Conservation (phyloP, 1,284 basidiomycete genomes). For the Ceratobasidium theobromae region DNA sequence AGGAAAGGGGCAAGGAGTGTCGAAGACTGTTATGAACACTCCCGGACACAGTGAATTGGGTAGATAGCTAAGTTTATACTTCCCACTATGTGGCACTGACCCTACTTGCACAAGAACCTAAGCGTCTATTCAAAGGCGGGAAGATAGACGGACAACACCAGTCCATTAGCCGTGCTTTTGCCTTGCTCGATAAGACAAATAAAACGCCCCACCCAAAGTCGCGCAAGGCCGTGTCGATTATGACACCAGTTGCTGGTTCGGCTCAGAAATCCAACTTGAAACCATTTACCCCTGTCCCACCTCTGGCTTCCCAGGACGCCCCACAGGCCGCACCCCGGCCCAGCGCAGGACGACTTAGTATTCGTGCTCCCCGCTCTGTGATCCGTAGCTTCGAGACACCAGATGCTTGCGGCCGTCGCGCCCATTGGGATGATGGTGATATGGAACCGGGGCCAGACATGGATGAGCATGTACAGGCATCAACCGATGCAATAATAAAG, state of each 20-base stretch:
- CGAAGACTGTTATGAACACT: background rate
- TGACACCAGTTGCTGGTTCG: conserved; percentile 30
- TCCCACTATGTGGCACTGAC: background rate
- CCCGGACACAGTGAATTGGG: conserved; percentile 4
- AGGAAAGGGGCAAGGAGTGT: conserved; percentile 16
- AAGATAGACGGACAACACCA: conserved; percentile 22
- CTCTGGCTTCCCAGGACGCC: background rate
- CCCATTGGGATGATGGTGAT: conserved; percentile 68
- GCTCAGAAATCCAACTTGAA: conserved; percentile 9
- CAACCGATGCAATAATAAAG: conserved; percentile 46
- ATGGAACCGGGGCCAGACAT: conserved; percentile 49
- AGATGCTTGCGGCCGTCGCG: conserved; percentile 53
- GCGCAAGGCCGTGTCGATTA: conserved; percentile 27
- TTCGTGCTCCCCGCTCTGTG: conserved; percentile 43
- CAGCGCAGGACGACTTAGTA: conserved; percentile 62
- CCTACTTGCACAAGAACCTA: background rate
- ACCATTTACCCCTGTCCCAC: background rate
- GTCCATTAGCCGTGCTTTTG: conserved; percentile 25
- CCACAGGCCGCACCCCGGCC: conserved; percentile 50
- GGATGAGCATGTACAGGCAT: conserved; percentile 41
- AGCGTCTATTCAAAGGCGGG: conserved; percentile 22
- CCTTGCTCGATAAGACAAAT: conserved; percentile 35
- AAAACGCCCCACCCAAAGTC: conserved; percentile 33
- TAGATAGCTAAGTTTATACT: background rate
- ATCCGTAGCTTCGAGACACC: conserved; percentile 63